These are phyloP conservation scores for Pythium periplocum DNA, from an alignment of 352 stramenopile species.

Conservation along the genomic window DNA sequence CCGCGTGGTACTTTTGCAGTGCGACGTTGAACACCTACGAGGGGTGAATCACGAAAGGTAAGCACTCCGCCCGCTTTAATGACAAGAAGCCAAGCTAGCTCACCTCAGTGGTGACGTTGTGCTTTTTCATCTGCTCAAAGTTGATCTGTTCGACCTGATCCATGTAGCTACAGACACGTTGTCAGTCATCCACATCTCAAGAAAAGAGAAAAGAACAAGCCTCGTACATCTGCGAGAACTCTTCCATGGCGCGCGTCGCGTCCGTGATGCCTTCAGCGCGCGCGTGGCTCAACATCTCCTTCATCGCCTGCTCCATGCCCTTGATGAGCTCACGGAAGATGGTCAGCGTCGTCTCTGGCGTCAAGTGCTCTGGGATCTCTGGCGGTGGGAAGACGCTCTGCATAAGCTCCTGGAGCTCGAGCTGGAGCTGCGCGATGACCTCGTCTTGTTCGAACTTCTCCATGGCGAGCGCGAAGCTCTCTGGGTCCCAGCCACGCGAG, in stretches of 20 bases:
- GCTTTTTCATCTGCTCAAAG: slow-evolving; percentile 53
- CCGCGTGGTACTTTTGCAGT: slow-evolving; percentile 61
- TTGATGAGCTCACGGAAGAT: slow-evolving; percentile 64
- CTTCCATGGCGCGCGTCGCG: slow-evolving; percentile 57
- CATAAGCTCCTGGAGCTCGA: slow-evolving; percentile 68
- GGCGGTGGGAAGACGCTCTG: slow-evolving; percentile 61
- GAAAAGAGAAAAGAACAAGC: neutral
- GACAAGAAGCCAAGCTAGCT: neutral
- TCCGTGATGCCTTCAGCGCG: slow-evolving; percentile 69
- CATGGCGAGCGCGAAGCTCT: slow-evolving; percentile 56
- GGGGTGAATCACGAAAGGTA: neutral
- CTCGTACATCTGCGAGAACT: slow-evolving; percentile 65
- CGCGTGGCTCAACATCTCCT: slow-evolving; percentile 67
- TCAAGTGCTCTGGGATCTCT: slow-evolving; percentile 64
- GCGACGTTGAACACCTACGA: slow-evolving; percentile 58
- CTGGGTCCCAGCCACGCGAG: slow-evolving; percentile 52
- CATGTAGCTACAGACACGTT: slow-evolving; percentile 25
- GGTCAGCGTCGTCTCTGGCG: slow-evolving; percentile 54
- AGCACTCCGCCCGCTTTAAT: neutral
- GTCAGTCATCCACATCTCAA: neutral
- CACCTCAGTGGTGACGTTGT: slow-evolving; percentile 60
- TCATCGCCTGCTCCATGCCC: slow-evolving; percentile 77
- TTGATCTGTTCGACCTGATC: slow-evolving; percentile 73
- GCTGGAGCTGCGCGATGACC: slow-evolving; percentile 55
- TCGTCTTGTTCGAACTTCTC: slow-evolving; percentile 56